Base-by-base conservation (phyloP, 495 filamentous ascomycete species). In the Pyrenopolyporus hunteri region DNA sequence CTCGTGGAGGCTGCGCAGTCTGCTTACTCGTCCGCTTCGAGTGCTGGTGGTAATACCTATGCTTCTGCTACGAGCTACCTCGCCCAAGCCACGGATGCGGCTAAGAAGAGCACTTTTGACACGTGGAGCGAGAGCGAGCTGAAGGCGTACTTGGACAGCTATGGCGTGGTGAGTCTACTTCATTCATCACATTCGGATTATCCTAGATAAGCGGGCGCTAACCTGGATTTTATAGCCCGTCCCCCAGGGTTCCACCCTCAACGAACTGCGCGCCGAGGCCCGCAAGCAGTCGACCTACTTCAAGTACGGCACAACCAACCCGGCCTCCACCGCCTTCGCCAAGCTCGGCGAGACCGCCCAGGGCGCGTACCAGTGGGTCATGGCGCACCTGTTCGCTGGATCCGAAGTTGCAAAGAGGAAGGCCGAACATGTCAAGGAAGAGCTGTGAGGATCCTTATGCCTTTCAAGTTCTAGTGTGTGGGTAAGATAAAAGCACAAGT, bases 61-160 rank as follows among this genome's bases (percentile, higher is more conserved):
- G 89, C 89, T 14, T 89, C 89, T 5, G 85, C 87, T 13, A 93
- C 90, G 14, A 88, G 86, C 19, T 88, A 88, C 57, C 77, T 93
- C 6, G 78, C 88, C 2, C 74, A 83, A 26, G 87, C 85, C 7
- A 93, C 91, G 7, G 84, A 84, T 52, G 66, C 79, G 4, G 88
- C 82, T 39, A 93, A 92, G 78, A 83, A 87, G 13, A 73, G 72
- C 13, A 81, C 85, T 3, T 94, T 94, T 61, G 87, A 94, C 42
- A 87, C 84, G 1, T 96, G 91, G 91, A 89, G 89, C 47, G 85
- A 81, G 57, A 81, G 75, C 50, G 91, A 96, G 14, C 78, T 96
- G 48, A 93, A 93, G 78, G 76, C 82, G 10, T 93, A 92, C 59
- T 81, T 93, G 9, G 90, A 93, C 70, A 88, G 85, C 44, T 93